phyloP scores from a whole-genome alignment of 495 filamentous ascomycete species.

The Daldinia loculata region DNA sequence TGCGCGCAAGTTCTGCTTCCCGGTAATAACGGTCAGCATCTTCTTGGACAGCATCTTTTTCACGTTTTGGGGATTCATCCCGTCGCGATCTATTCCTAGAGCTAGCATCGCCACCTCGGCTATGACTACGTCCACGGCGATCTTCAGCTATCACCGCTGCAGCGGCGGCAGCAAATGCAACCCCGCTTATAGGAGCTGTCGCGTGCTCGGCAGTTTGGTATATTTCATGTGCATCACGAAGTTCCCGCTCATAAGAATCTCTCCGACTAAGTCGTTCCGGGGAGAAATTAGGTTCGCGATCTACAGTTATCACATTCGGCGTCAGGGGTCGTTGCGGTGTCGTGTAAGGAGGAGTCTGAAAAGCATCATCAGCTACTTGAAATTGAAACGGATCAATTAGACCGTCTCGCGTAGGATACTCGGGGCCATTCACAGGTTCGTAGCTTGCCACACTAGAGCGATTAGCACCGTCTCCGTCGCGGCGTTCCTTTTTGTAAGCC shows the following conservation, averaged over 20 bases:
- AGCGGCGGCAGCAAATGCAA: slow-evolving; percentile 49
- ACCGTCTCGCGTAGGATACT: slow-evolving; percentile 23
- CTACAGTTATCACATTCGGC: slow-evolving; percentile 55
- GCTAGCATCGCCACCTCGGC: slow-evolving; percentile 30
- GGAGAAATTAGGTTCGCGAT: slow-evolving; percentile 56
- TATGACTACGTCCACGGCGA: slow-evolving; percentile 35
- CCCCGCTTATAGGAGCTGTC: slow-evolving; percentile 49
- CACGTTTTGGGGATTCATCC: slow-evolving; percentile 29
- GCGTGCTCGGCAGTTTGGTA: slow-evolving; percentile 48
- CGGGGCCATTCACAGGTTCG: slow-evolving; percentile 10
- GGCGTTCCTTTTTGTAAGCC: slow-evolving; percentile 6
- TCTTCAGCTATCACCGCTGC: slow-evolving; percentile 47
- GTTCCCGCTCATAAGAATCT: slow-evolving; percentile 53
- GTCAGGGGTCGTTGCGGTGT: slow-evolving; percentile 50
- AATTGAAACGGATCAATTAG: slow-evolving; percentile 60
- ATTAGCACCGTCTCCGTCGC: slow-evolving; percentile 5
- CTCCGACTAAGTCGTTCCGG: slow-evolving; percentile 49
- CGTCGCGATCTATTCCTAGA: slow-evolving; percentile 36
- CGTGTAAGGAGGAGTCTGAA: slow-evolving; percentile 49
- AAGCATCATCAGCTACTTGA: slow-evolving; percentile 60
- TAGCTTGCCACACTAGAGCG: slow-evolving; percentile 13
- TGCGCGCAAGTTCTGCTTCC: slow-evolving; percentile 57
- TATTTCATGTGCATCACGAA: slow-evolving; percentile 48
- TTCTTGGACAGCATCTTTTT: slow-evolving; percentile 55
- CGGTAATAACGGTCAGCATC: slow-evolving; percentile 62